Evolutionary conservation across 2,329 filamentous ascomycete species (phyloP).

Genomic region (Scolecobasidium constrictum): DNA sequence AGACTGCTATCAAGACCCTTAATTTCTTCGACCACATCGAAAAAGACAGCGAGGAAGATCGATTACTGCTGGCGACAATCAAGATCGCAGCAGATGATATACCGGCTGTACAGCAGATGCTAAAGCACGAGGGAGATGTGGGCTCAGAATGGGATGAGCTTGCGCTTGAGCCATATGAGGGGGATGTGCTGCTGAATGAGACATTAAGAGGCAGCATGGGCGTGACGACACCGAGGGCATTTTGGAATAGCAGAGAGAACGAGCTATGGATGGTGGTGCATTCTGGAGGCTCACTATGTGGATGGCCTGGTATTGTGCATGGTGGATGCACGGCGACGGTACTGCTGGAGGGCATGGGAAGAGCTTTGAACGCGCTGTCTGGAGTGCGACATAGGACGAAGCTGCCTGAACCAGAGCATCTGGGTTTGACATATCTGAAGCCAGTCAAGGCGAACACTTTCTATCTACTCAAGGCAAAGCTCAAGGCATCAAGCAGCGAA

Average conservation of each 20-base stretch:
- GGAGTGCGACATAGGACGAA: neutral
- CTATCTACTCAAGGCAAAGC: conserved; percentile 48
- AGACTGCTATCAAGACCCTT: neutral
- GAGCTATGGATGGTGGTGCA: conserved; percentile 54
- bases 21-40: neutral
- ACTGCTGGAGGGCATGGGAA: conserved; percentile 58
- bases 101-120: neutral
- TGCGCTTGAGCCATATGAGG: neutral
- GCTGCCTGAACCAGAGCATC: conserved; percentile 22
- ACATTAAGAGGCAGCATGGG: neutral
- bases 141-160: neutral
- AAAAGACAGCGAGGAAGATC: neutral
- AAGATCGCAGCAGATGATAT: neutral
- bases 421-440: conserved; percentile 49
- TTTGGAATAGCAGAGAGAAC: conserved; percentile 16
- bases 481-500: conserved; percentile 19
- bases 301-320: conserved; percentile 64
- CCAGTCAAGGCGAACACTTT: conserved; percentile 50
- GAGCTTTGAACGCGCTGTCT: conserved; percentile 35
- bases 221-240: neutral
- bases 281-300: conserved; percentile 52
- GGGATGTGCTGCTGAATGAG: neutral
- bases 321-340: conserved; percentile 59
- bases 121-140: neutral
- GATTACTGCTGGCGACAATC: neutral